Evolutionary conservation across 108 stramenopile species (phyloP), one percentile per base, ranked within the genome.

Genomic region (Pseudonitzschia multistriata): DNA sequence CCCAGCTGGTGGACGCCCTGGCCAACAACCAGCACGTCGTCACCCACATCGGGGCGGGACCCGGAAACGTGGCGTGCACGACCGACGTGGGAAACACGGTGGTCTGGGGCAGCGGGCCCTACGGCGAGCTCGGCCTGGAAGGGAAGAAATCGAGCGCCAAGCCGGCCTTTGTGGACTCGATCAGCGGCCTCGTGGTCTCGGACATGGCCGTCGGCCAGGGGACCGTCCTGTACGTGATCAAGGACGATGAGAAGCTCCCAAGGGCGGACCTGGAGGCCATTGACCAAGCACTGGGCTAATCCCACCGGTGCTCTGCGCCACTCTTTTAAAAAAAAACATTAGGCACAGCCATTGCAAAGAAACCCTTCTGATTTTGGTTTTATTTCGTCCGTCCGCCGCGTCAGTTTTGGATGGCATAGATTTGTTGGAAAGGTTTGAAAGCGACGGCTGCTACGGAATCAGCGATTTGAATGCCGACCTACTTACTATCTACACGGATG

Each of bases 1-100:
- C 92, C 0, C 65, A 80, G 30, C 56, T 96, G 45, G 78, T 83
- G 22, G 90, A 94, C 64, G 88, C 79, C 7, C 72, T 96, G 68
- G 95, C 95, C 37, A 92, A 93, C 66, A 96, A 96, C 69, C 80
- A 76, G 31, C 92, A 93, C 79, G 85, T 86, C 19, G 89, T 87
- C 31, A 76, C 74, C 33, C 74, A 85, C 59, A 68, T 85, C 25
- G 87, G 77, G 19, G 86, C 81, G 19, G 95, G 92, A 3, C 70
- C 62, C 35, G 74, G 74, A 49, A 85, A 83, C 17, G 89, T 96
- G 1, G 79, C 84, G 31, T 88, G 88, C 70, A 70, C 78, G 22
- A 93, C 92, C 17, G 64, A 56, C 6, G 66, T 79, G 49, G 92
- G 81, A 11, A 84, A 88, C 49, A 96, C 95, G 21, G 91, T 96